A percentile compares a stretch with the other conserved stretches of the same genome.
These are phyloP conservation scores for Penicillium aurantiogriseum DNA, from an alignment of 2,329 filamentous ascomycete genomes.

Conservation along the genomic window DNA sequence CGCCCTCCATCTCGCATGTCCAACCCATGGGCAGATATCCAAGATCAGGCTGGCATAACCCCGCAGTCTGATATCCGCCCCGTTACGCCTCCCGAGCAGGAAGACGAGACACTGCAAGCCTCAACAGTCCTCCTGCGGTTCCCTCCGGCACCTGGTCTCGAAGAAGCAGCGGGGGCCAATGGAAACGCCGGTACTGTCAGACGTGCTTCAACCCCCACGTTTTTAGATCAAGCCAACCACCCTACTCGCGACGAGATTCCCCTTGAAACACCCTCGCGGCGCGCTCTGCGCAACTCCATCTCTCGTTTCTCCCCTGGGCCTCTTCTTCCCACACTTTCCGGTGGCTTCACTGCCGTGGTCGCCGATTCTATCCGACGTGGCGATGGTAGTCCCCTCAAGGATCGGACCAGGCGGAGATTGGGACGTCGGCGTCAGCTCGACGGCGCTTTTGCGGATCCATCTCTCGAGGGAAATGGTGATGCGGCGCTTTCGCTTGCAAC, in stretches of 20 bases:
- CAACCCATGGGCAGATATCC: slow-evolving; percentile 41
- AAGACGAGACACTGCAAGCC: slow-evolving; percentile 17
- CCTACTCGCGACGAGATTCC: slow-evolving; percentile 28
- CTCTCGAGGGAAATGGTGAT: slow-evolving; percentile 21
- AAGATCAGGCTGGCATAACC: slow-evolving; percentile 16
- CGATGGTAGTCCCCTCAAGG: slow-evolving; percentile 43
- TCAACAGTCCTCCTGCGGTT: slow-evolving; percentile 41
- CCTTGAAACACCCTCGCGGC: slow-evolving; percentile 40
- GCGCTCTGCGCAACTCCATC: slow-evolving; percentile 48
- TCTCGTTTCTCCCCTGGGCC: slow-evolving; percentile 58
- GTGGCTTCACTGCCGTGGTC: slow-evolving; percentile 61
- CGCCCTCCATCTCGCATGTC: slow-evolving; percentile 37
- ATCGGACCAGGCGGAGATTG: slow-evolving; percentile 28
- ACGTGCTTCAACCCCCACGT: slow-evolving; percentile 22
- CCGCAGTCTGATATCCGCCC: slow-evolving; percentile 28
- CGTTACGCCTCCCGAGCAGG: slow-evolving; percentile 28
- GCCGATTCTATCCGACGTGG: slow-evolving; percentile 63
- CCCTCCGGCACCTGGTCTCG: slow-evolving; percentile 39
- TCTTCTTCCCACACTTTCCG: slow-evolving; percentile 60
- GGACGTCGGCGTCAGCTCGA: slow-evolving; percentile 32
- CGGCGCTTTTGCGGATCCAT: slow-evolving; percentile 23
- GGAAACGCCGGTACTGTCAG: slow-evolving; percentile 14
- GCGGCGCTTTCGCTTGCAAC: slow-evolving; percentile 23
- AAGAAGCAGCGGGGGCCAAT: slow-evolving; percentile 20
- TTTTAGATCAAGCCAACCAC: slow-evolving; percentile 16